Evolutionary conservation across 371 early-diverging fungal species (phyloP), one percentile per base, ranked within the genome.

Genomic region (Mycotypha africana): DNA sequence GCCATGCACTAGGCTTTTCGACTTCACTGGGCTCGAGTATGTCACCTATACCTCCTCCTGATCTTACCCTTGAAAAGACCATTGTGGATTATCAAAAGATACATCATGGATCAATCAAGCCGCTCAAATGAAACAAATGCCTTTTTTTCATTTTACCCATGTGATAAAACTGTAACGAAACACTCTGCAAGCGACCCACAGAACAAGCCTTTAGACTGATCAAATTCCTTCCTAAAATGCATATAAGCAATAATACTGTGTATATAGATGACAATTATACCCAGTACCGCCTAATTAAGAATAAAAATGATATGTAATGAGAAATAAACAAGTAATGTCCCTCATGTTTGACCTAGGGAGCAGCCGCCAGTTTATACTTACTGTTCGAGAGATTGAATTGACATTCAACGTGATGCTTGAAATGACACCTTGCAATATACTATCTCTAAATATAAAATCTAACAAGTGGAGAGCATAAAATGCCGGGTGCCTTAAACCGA

Each of bases 361-460:
- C n/a, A n/a, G n/a, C n/a, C n/a, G n/a, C n/a, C n/a, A n/a, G n/a
- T n/a, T 31, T 12, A 2, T 2, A 28, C 51, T 45, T 60, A 60
- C 68, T 12, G 80, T 79, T 42, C 70, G 56, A 16, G 76, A 61
- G 15, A 79, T 63, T 1, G 80, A 76, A 38, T 56, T 67, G 23
- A 70, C 61, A 44, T 79, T 79, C 37, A 79, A 33, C 3, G 80
- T 76, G 12, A 79, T 70, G 42, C 74, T 73, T 2, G 72, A 58
- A 47, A 79, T 77, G 42, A 79, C 79, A n/a, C 77, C 80, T 41
- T 79, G 80, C 22, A 79, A 42, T 10, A 75, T 68, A 23, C 69
- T 67, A 51, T 79, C 80, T 12, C 80, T 56, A 52, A 70, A 79
- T n/a, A 76, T 60, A 53, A 76, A 76, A 38, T 79, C 80, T n/a